Base-by-base conservation (phyloP, 2,329 filamentous ascomycete species). In the Volutella citrinella region DNA sequence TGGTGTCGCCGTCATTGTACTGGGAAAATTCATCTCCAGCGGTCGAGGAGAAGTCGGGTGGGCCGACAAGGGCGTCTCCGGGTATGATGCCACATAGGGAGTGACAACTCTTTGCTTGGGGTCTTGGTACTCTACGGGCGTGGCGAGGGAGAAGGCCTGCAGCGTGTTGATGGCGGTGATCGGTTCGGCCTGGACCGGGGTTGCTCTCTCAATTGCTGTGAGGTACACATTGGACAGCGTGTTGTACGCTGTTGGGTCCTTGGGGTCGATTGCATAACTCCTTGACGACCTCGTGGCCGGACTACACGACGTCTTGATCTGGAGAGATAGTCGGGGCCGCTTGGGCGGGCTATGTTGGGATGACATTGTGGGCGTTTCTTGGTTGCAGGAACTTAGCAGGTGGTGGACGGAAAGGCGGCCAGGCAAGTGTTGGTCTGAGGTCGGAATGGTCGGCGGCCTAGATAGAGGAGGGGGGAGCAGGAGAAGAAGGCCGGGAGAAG, bases 221-320 rank as follows among this genome's bases (percentile, higher is more conserved):
- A 74, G 72, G 50, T 82, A 82, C 40, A 78, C 73, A 58, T 82
- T 82, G 34, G 78, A 80, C 23, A 82, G 68, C 3, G 79, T 82
- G 59, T 82, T 82, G 62, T 81, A 80, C 15, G 76, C 66, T 2
- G 79, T 82, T 5, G 77, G 76, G 19, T 78, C 80, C 38, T 67
- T 72, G 19, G 75, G 72, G 46, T 81, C 71, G 23, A 74, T 46
- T 23, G 51, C 36, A 34, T 56, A 57, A 28, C 51, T 53, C 40
- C 55, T 48, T 12, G 48, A 43, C 15, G 66, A 56, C 34, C 60
- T 66, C 34, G 61, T 54, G 24, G 48, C 51, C 5, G 66, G 52
- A 20, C 57, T 59, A 36, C 58, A 54, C 19, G 64, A 55, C 16
- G 71, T 62, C 49, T 72, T 74, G 49, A 69, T 78, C 52, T 76